phyloP scores from a whole-genome alignment of 179 eudicot species.

The Sideroxylon spinosum region DNA sequence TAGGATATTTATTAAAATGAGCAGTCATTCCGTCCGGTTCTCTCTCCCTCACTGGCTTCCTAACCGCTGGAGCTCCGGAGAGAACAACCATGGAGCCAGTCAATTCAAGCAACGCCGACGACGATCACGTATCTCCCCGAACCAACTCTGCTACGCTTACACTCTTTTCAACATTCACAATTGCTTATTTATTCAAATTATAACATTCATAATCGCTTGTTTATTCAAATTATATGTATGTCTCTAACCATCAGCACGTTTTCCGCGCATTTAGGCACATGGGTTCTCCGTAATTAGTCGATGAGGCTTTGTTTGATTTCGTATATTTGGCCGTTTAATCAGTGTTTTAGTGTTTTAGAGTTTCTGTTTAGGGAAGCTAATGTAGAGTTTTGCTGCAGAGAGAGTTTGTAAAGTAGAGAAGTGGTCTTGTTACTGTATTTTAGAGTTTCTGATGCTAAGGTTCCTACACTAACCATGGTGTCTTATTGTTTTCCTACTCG shows the following conservation, averaged over 20 bases:
- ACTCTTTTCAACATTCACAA: background rate
- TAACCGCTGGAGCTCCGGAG: background rate
- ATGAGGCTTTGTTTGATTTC: background rate
- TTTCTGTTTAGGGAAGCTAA: too few species aligned
- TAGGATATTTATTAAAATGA: too few species aligned
- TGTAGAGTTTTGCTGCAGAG: too few species aligned
- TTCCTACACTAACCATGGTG: background rate
- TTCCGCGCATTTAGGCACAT: background rate
- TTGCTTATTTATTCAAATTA: background rate
- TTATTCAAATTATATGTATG: background rate
- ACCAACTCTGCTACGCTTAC: background rate
- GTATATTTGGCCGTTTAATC: background rate
- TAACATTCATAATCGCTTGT: background rate
- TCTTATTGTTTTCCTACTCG: background rate
- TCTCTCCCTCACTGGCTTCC: too few species aligned
- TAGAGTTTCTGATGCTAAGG: too few species aligned
- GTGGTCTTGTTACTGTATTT: too few species aligned
- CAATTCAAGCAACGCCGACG: conserved; percentile 14
- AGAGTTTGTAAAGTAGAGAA: too few species aligned
- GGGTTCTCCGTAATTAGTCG: background rate
- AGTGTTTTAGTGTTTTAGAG: too few species aligned
- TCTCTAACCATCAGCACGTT: background rate
- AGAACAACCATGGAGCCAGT: conserved; percentile 17
- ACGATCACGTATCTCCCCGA: conserved; percentile 22
- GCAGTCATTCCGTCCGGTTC: background rate